Conservation (phyloP, 179 eudicot genomes). For the Vitellaria paradoxa region DNA sequence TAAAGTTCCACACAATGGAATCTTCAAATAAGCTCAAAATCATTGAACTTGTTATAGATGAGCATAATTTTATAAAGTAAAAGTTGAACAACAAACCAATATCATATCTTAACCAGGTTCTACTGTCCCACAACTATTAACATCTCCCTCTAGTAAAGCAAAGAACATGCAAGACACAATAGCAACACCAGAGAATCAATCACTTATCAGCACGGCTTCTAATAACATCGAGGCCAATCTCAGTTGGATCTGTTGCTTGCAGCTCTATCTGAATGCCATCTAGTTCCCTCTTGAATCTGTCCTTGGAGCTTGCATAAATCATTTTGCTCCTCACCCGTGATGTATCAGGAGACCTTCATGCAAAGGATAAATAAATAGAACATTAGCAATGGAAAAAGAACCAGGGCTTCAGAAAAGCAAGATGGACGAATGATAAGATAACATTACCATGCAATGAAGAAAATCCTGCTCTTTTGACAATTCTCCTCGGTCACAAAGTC, state of each 20-base stretch:
- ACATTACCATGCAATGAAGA: slow-evolving; percentile 7
- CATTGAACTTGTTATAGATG: slow-evolving; percentile 17
- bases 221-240: slow-evolving; percentile 6
- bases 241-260: slow-evolving; percentile 8
- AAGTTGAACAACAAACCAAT: slow-evolving; percentile 20
- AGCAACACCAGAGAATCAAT: neutral
- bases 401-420: neutral
- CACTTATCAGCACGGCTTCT: neutral
- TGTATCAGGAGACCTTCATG: slow-evolving; percentile 9
- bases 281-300: slow-evolving; percentile 8
- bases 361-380: neutral
- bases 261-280: slow-evolving; percentile 9
- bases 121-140: slow-evolving; percentile 24
- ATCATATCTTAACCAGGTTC: slow-evolving; percentile 13
- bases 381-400: too few relatives aligned
- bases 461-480: slow-evolving; percentile 12
- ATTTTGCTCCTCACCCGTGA: slow-evolving; percentile 12
- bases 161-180: neutral
- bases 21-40: slow-evolving; percentile 13
- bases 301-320: slow-evolving; percentile 12
- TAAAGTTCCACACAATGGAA: slow-evolving; percentile 1
- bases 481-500: slow-evolving; percentile 10
- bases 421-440: neutral
- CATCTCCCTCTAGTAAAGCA: slow-evolving; percentile 14
- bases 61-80: neutral